Evolutionary conservation across 805 yeast genomes (phyloP), one percentile per base, ranked within the genome.

Genomic region (Yarrowia keelungensis): DNA sequence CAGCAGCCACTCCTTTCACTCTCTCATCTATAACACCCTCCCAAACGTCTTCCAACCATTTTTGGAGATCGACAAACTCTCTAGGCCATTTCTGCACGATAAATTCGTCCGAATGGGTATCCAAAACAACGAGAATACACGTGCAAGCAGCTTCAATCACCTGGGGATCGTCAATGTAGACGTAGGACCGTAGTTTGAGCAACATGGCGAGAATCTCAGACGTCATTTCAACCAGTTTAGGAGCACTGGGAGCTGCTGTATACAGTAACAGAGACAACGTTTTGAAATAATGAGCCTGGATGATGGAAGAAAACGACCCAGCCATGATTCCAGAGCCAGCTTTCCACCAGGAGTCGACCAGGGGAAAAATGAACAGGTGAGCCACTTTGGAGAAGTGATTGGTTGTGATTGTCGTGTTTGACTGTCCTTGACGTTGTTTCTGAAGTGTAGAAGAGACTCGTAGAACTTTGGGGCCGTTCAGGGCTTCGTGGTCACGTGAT

Each of bases 181-280:
- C 56, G 16, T 62, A 49, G 5, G 68, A 56, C 2, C 69, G 49
- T 19, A 71, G 66, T 3, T 70, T 62, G 32, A 71, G 61, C 12
- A 78, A 69, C 9, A 78, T 53, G 1, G 72, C 72, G 56, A 88
- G 70, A 68, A 83, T 76, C 71, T 89, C 92, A 2, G 77, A 74
- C 1, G 85, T 79, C 91, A 90, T 88, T 45, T 85, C 90, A 1
- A 78, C 75, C 32, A 86, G 74, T 53, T 85, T 83, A 1, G 78
- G 71, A 0, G 85, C 78, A 2, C 86, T 78, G 0, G 91, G 92
- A 70, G 85, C 83, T 0, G 89, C 86, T 62, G 86, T 79, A 67
- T 85, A 86, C 22, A 88, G 75, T 2, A 89, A 72, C n/a, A 89
- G 73, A 0, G 86, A 81, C 67, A 89, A 73, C 0, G 91, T 87